Percentiles rank a stretch among this genome's conserved stretches.
Conservation (phyloP, 805 yeast genomes). For the Dipodascopsis uninucleata region DNA sequence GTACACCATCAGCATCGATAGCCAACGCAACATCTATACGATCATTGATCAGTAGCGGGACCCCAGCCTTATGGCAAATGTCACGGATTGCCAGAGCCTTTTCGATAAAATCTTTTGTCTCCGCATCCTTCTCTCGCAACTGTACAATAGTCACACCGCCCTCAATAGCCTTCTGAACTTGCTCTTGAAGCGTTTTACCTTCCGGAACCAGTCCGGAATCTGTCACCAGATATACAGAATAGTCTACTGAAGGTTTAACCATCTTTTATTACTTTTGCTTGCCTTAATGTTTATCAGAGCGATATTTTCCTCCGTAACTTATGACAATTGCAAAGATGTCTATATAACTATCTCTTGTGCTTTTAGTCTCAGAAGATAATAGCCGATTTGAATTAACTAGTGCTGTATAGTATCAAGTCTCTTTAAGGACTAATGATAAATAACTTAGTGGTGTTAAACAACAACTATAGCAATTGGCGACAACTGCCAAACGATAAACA, state of each 20-base stretch:
- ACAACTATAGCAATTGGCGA: too few relatives aligned
- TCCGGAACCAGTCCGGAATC: conserved; percentile 72
- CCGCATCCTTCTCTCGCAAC: conserved; percentile 71
- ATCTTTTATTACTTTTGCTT: too few relatives aligned
- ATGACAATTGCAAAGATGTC: too few relatives aligned
- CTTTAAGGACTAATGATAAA: too few relatives aligned
- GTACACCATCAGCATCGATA: conserved; percentile 84
- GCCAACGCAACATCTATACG: conserved; percentile 87
- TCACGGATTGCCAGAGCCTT: conserved; percentile 59
- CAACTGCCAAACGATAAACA: too few relatives aligned
- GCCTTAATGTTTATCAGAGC: too few relatives aligned
- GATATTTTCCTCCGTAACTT: too few relatives aligned
- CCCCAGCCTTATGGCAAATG: conserved; percentile 53
- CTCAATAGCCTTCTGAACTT: conserved; percentile 55
- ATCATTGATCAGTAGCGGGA: conserved; percentile 83
- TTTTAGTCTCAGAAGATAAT: too few relatives aligned
- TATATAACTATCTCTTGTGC: too few relatives aligned
- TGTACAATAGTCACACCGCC: conserved; percentile 81
- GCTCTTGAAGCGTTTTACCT: conserved; percentile 52
- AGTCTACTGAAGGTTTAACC: conserved; percentile 41
- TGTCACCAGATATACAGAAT: conserved; percentile 72
- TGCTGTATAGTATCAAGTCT: too few relatives aligned
- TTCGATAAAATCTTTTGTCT: conserved; percentile 62
- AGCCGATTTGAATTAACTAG: too few relatives aligned
- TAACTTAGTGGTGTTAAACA: too few relatives aligned